Evolutionary conservation across 768 basidiomycete species (phyloP).

Genomic region (Mycena capillaripes): DNA sequence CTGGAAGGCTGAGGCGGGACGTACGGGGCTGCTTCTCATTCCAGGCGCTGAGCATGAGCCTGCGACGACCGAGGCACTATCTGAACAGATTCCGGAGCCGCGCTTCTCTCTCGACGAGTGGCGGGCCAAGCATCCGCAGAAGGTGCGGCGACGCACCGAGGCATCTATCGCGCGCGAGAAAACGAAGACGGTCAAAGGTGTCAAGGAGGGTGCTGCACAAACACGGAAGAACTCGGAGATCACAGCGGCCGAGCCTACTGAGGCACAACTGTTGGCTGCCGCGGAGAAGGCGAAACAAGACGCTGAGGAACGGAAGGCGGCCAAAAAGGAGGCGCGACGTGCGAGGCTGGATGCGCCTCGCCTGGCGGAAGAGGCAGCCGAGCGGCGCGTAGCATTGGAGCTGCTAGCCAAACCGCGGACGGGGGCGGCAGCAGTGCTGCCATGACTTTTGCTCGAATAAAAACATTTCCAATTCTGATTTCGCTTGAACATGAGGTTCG

Average conservation of each 20-base stretch:
- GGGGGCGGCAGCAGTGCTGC: conserved; percentile 33
- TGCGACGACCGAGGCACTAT: not conserved
- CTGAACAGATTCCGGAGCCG: conserved; percentile 13
- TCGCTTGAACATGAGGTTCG: too few relatives aligned
- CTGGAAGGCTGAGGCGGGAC: conserved; percentile 32
- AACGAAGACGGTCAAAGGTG: not conserved
- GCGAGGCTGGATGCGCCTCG: conserved; percentile 30
- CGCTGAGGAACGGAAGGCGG: conserved; percentile 16
- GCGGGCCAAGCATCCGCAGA: conserved; percentile 17
- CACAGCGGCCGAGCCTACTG: not conserved
- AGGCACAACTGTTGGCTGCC: not conserved
- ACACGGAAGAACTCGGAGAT: not conserved
- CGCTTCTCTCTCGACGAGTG: conserved; percentile 26
- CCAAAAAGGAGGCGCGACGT: conserved; percentile 32
- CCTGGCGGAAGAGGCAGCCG: conserved; percentile 33
- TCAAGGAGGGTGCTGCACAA: not conserved
- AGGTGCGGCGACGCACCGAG: not conserved
- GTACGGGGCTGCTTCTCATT: conserved; percentile 25
- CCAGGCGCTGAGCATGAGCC: conserved; percentile 29
- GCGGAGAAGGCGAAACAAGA: conserved; percentile 14
- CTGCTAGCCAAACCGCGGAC: conserved; percentile 31
- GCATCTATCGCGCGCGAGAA: not conserved
- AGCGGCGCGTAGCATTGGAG: conserved; percentile 29
- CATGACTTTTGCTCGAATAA: conserved; percentile 6
- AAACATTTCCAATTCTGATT: not conserved